phyloP scores from a whole-genome alignment of 768 basidiomycete genomes.

The Pilatotrama ljubarskyi region DNA sequence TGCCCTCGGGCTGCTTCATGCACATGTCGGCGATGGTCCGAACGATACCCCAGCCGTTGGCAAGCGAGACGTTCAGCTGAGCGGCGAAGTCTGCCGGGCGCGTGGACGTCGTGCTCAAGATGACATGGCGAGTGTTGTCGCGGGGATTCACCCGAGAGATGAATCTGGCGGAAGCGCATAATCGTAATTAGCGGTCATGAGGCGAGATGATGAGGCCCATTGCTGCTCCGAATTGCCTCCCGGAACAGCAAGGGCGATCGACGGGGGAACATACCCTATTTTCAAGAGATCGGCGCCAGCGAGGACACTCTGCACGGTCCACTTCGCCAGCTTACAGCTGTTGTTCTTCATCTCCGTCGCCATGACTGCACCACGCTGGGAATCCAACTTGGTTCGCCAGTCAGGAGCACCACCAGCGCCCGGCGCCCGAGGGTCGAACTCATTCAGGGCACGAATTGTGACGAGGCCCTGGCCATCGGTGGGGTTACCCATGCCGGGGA shows the following conservation, averaged over 20 bases:
- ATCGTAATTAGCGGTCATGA: background rate
- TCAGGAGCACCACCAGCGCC: conserved; percentile 97
- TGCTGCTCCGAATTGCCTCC: background rate
- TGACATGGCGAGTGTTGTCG: conserved; percentile 94
- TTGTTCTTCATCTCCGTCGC: conserved; percentile 99
- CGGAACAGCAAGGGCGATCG: background rate
- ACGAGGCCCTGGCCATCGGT: conserved; percentile 75
- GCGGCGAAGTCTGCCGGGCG: conserved; percentile 92
- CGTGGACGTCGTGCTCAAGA: conserved; percentile 92
- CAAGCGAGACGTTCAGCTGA: conserved; percentile 92
- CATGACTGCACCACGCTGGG: conserved; percentile 95
- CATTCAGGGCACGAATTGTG: conserved; percentile 94
- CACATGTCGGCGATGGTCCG: conserved; percentile 92
- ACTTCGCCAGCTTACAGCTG: conserved; percentile 94
- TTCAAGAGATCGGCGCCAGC: conserved; percentile 97
- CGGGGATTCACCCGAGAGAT: conserved; percentile 93
- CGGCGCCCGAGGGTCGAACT: conserved; percentile 89
- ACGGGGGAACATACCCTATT: conserved; percentile 73
- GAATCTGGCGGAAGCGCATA: conserved; percentile 54
- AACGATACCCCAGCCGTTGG: conserved; percentile 99
- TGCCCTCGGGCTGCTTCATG: conserved; percentile 97
- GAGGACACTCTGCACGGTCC: conserved; percentile 93
- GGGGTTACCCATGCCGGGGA: conserved; percentile 59
- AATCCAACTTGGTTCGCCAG: conserved; percentile 96
- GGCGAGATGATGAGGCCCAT: background rate